Conservation (phyloP, 2,329 filamentous ascomycete species). For the Calonectria honghensis region DNA sequence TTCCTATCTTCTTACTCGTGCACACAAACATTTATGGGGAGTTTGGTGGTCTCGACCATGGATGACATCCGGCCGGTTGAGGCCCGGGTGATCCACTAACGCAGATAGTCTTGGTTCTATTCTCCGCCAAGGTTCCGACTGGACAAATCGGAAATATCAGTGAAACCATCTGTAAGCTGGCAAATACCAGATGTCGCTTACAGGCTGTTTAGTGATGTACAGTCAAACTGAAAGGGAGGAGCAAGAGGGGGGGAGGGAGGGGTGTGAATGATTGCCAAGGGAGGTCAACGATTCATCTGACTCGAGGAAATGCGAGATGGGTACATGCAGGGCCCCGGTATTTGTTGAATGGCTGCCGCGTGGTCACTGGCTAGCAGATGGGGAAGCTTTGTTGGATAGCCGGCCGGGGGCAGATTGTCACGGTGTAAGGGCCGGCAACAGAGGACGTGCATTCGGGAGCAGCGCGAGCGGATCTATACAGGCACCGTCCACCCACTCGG, state of each 20-base stretch:
- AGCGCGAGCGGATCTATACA: background rate
- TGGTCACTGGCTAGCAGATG: constrained; percentile 4
- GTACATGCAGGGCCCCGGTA: constrained; percentile 3
- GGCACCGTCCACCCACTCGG: background rate
- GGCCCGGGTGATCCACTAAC: constrained; percentile 27
- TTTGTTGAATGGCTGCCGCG: constrained; percentile 19
- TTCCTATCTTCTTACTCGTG: background rate
- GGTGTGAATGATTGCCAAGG: constrained; percentile 7
- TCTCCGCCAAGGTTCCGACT: constrained; percentile 32
- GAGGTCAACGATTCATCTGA: constrained; percentile 10
- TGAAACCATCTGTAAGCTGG: constrained; percentile 10
- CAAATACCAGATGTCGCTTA: background rate
- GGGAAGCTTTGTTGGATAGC: constrained; percentile 27
- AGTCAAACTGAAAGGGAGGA: background rate
- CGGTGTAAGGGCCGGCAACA: constrained; percentile 31
- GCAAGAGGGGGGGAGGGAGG: background rate
- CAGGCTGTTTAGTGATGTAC: background rate
- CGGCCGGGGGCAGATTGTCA: constrained; percentile 20
- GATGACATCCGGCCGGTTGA: constrained; percentile 6
- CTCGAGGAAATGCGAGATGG: constrained; percentile 1
- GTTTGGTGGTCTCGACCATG: constrained; percentile 24
- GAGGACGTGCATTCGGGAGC: constrained; percentile 27
- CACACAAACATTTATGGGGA: constrained; percentile 9
- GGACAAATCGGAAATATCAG: constrained; percentile 34
- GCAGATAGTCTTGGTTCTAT: constrained; percentile 13